Conservation (phyloP, 1,284 basidiomycete genomes). For the Bjerkandera adusta region DNA sequence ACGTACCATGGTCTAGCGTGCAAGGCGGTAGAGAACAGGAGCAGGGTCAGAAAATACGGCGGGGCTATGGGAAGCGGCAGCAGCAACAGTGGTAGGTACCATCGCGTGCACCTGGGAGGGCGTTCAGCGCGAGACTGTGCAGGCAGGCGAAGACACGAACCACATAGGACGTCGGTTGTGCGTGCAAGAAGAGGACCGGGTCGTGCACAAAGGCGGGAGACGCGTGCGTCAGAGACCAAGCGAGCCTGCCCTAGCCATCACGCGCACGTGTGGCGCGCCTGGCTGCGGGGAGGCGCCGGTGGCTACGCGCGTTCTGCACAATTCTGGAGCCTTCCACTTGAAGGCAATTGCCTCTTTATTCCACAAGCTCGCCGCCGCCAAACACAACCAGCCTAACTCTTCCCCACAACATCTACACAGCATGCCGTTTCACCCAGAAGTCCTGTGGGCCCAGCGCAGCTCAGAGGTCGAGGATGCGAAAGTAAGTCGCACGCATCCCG, state of each 20-base stretch:
- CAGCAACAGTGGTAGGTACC: slow-evolving; percentile 76
- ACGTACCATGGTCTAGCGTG: slow-evolving; percentile 78
- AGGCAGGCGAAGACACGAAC: not conserved
- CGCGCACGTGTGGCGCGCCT: slow-evolving; percentile 13
- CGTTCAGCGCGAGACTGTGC: not conserved
- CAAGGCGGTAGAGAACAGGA: slow-evolving; percentile 69
- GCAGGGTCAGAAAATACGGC: slow-evolving; percentile 71
- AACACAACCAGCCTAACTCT: slow-evolving; percentile 14
- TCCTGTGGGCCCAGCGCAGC: slow-evolving; percentile 91
- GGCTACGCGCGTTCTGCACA: slow-evolving; percentile 30
- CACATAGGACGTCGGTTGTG: slow-evolving; percentile 7
- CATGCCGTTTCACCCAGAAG: slow-evolving; percentile 73
- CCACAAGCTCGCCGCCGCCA: slow-evolving; percentile 14
- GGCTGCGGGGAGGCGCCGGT: slow-evolving; percentile 1
- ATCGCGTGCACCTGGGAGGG: slow-evolving; percentile 69
- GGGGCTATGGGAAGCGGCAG: slow-evolving; percentile 76
- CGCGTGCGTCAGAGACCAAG: no score
- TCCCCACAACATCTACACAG: slow-evolving; percentile 18
- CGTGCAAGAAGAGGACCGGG: no score
- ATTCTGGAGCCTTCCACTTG: slow-evolving; percentile 35
- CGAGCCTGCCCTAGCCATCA: not conserved
- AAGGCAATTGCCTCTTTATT: slow-evolving; percentile 15
- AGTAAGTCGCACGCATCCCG: slow-evolving; percentile 38
- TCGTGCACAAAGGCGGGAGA: no score
- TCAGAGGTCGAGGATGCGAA: slow-evolving; percentile 64